Evolutionary conservation across 192 early-diverging fungal species (phyloP), one percentile per base, ranked within the genome.

Genomic region (Gorgonomyces haynaldii): DNA sequence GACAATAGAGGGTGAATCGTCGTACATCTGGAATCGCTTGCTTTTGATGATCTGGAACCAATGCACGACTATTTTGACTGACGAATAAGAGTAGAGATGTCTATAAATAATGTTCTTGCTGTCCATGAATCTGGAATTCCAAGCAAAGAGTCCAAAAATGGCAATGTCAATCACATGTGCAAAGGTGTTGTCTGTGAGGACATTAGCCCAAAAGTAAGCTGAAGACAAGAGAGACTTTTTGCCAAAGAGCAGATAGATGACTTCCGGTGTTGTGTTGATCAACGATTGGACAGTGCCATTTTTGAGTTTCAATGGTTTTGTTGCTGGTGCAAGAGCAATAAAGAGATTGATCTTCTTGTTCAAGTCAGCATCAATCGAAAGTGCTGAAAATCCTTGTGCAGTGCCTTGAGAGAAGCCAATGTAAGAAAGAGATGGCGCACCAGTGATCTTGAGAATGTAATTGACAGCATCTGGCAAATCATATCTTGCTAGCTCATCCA

Each of bases 351-450:
- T 69, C 53, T 86, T 82, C 38, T 81, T 62, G 65, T 95, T 95
- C 24, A 97, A 67, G 9, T 52, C 29, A 10, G 74, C 70, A 56
- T 83, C 86, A 34, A 88, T 70, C 20, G 88, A 85, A 6, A 97
- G 70, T 0, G 82, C 78, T 29, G 90, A 82, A 55, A 95, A 91
- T 15, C 83, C 84, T 57, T 90, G 86, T 4, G 88, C 80, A 0
- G 85, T 87, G 37, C 91, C 93, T 65, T 97, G 93, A 28, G 88
- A 91, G 52, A 94, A 97, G n/a, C 93, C 93, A 50, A 97, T 84
- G 62, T 92, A 97, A 1, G 88, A 80, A 27, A 97, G 62, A 21
- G 74, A 75, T n/a, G 69, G 63, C 1, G 74, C 83, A 0, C 85
- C 87, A 17, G 93, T 95, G 24, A 69, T 74, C 24, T 71, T 64